A percentile compares a stretch with the other conserved stretches of the same genome.
phyloP scores from a whole-genome alignment of 805 yeast species.

The Candida easanensis region DNA sequence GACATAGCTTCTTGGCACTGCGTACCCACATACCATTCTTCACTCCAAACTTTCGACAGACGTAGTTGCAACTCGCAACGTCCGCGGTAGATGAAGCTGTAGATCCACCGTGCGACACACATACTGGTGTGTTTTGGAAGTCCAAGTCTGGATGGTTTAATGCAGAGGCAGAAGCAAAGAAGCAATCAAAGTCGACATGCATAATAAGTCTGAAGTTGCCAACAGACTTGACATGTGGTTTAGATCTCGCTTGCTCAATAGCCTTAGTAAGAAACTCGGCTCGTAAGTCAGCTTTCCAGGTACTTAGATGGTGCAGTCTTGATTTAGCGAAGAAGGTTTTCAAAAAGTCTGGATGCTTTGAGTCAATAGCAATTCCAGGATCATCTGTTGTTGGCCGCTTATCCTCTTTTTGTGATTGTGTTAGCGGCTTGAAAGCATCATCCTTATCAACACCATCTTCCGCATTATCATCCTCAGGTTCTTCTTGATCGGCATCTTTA shows the following conservation, averaged over 20 bases:
- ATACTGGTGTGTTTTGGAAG: conserved; percentile 48
- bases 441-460: conserved; percentile 14
- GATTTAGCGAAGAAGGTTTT: conserved; percentile 73
- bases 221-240: conserved; percentile 8
- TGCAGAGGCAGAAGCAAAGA: conserved; percentile 85
- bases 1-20: conserved; percentile 63
- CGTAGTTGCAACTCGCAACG: conserved; percentile 89
- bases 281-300: conserved; percentile 78
- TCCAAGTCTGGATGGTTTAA: conserved; percentile 52
- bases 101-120: conserved; percentile 51
- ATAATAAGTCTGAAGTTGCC: conserved; percentile 40
- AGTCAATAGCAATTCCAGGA: conserved; percentile 39
- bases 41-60: conserved; percentile 76
- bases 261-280: conserved; percentile 54
- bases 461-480: conserved; percentile 11
- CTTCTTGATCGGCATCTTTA: conserved; percentile 7
- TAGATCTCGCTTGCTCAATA: conserved; percentile 24
- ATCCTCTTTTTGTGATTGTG: conserved; percentile 15
- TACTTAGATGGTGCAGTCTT: conserved; percentile 81
- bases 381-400: conserved; percentile 5
- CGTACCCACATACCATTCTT: conserved; percentile 89
- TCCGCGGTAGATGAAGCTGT: conserved; percentile 54
- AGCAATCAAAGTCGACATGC: conserved; percentile 92
- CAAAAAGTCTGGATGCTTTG: conserved; percentile 76
- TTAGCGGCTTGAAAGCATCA: conserved; percentile 2